These are phyloP conservation scores for Aureobasidium mangrovei DNA, from an alignment of 2,329 filamentous ascomycete genomes.

Conservation along the genomic window DNA sequence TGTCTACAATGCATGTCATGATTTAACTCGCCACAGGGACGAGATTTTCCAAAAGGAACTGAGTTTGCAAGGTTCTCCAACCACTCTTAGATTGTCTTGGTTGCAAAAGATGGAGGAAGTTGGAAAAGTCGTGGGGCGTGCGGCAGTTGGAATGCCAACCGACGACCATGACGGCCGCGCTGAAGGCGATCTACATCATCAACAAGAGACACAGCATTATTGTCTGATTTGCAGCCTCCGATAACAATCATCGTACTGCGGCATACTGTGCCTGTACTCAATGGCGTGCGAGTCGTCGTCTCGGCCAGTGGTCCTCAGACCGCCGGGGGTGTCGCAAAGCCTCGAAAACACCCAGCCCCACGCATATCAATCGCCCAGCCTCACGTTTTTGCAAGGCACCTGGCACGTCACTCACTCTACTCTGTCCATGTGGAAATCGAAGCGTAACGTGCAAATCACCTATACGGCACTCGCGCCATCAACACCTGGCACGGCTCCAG, in stretches of 20 bases:
- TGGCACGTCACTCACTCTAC: slow-evolving; percentile 71
- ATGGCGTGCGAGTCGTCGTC: slow-evolving; percentile 4
- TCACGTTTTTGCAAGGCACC: slow-evolving; percentile 54
- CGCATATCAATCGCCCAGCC: slow-evolving; percentile 38
- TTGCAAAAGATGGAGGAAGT: slow-evolving; percentile 5
- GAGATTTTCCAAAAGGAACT: not conserved
- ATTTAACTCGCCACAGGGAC: slow-evolving; percentile 1
- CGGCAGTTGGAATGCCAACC: slow-evolving; percentile 1
- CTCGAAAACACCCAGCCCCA: slow-evolving; percentile 16
- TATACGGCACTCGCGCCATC: slow-evolving; percentile 49
- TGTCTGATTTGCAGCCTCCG: not conserved
- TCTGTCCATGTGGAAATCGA: slow-evolving; percentile 69
- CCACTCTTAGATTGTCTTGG: slow-evolving; percentile 4
- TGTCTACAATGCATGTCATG: not conserved
- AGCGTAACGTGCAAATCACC: slow-evolving; percentile 71
- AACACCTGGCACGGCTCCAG: slow-evolving; percentile 24
- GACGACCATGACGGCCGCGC: not conserved
- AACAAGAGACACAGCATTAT: slow-evolving; percentile 2
- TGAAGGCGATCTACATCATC: slow-evolving; percentile 3
- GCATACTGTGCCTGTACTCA: not conserved
- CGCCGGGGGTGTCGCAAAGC: slow-evolving; percentile 32
- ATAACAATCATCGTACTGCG: not conserved
- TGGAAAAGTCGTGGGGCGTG: slow-evolving; percentile 8
- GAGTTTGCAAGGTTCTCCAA: slow-evolving; percentile 7
- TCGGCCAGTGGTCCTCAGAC: slow-evolving; percentile 26